Percentiles rank a stretch among this genome's conserved stretches.
These are phyloP conservation scores for Rhododendron williamsianum DNA, from an alignment of 148 eudicot species.

Conservation along the genomic window DNA sequence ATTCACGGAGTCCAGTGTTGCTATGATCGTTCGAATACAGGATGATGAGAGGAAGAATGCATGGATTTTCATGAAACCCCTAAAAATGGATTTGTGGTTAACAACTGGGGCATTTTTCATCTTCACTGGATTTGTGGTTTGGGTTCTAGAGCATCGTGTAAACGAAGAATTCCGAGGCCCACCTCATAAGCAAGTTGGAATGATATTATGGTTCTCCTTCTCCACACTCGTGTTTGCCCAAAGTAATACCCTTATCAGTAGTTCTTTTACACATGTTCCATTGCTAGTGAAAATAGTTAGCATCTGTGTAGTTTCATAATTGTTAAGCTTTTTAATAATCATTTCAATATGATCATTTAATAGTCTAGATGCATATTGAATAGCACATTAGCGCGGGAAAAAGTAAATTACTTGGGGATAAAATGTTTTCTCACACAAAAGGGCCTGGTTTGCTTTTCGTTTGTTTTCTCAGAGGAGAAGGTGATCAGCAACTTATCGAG, in stretches of 20 bases:
- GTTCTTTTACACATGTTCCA: not conserved
- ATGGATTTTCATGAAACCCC: constrained; percentile 69
- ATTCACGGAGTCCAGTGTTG: constrained; percentile 57
- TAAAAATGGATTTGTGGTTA: constrained; percentile 57
- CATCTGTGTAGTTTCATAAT: not conserved
- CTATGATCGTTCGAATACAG: constrained; percentile 48
- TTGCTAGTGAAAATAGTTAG: not conserved
- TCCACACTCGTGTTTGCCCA: constrained; percentile 71
- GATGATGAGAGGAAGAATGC: constrained; percentile 36
- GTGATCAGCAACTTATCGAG: not conserved
- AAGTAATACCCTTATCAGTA: constrained; percentile 34
- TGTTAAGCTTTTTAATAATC: too few relatives aligned
- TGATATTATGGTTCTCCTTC: constrained; percentile 65
- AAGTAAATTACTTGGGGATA: too few relatives aligned
- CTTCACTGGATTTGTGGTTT: constrained; percentile 58
- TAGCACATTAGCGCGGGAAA: too few relatives aligned
- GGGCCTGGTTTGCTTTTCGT: not conserved
- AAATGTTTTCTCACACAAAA: not conserved
- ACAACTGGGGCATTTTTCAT: constrained; percentile 46
- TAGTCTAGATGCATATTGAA: too few relatives aligned
- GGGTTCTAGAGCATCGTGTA: constrained; percentile 70
- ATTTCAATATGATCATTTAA: too few relatives aligned
- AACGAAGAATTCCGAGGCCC: constrained; percentile 58
- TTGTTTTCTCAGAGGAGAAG: not conserved
- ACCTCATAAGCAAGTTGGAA: constrained; percentile 47